These are phyloP conservation scores for Potentilla sterilis DNA, from an alignment of 306 rosid genomes.

Conservation along the genomic window DNA sequence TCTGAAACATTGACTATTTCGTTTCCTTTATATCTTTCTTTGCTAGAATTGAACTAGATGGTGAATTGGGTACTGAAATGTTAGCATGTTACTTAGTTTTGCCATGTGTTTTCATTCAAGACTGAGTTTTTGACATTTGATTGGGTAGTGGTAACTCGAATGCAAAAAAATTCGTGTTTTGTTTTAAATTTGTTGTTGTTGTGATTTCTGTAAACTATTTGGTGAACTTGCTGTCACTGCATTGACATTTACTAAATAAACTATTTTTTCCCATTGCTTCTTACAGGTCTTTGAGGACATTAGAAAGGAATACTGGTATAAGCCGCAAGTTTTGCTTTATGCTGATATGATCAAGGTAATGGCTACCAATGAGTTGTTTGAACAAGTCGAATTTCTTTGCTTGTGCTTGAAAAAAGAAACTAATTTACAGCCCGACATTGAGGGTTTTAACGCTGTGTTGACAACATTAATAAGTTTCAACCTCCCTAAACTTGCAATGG, in stretches of 20 bases:
- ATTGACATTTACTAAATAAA: neutral
- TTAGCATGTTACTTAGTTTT: neutral
- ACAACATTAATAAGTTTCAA: slow-evolving; percentile 25
- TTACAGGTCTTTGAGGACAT: slow-evolving; percentile 44
- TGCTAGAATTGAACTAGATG: neutral
- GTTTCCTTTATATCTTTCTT: neutral
- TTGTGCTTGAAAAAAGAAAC: slow-evolving; percentile 37
- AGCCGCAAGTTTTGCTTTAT: slow-evolving; percentile 43
- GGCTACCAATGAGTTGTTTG: slow-evolving; percentile 40
- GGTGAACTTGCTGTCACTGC: neutral
- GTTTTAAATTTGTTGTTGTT: neutral
- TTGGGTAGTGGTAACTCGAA: too few relatives aligned
- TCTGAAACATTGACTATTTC: neutral
- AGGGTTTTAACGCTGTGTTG: slow-evolving; percentile 43
- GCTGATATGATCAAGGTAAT: slow-evolving; percentile 37
- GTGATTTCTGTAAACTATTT: neutral
- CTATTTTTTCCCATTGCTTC: neutral
- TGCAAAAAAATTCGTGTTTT: neutral
- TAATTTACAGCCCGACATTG: slow-evolving; percentile 33
- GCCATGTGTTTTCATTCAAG: neutral
- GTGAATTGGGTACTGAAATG: neutral
- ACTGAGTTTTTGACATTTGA: neutral
- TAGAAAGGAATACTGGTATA: slow-evolving; percentile 44
- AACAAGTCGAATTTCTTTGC: slow-evolving; percentile 31
- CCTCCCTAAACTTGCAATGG: slow-evolving; percentile 31